A percentile compares a stretch with the other conserved stretches of the same genome.
Evolutionary conservation across 2,329 filamentous ascomycete genomes (phyloP).

Genomic region (Trichoderma sp.): DNA sequence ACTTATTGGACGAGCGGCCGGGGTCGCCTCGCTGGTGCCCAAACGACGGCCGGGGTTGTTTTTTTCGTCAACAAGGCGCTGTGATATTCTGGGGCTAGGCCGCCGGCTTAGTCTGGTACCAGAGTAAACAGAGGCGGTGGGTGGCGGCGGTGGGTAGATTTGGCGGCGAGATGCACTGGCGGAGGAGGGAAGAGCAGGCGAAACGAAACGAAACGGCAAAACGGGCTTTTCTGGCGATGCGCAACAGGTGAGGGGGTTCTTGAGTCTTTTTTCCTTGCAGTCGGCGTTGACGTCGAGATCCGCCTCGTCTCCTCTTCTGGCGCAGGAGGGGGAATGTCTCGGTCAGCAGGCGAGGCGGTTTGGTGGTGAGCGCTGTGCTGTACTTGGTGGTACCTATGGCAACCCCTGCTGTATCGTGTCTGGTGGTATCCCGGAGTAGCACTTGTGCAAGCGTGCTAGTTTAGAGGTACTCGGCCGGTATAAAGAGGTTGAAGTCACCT

Average conservation of each 20-base stretch:
- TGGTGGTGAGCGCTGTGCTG: not conserved
- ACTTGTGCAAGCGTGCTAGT: not conserved
- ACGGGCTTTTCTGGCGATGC: not conserved
- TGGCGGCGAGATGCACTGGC: not conserved
- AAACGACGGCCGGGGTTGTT: constrained; percentile 10
- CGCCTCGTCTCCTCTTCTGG: constrained; percentile 3
- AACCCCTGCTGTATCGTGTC: not conserved
- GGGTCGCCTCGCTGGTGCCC: constrained; percentile 21
- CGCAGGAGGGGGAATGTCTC: constrained; percentile 1
- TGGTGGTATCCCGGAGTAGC: not conserved
- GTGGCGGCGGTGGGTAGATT: not conserved
- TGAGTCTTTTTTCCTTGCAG: constrained; percentile 4
- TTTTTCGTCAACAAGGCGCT: constrained; percentile 10
- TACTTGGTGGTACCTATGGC: not conserved
- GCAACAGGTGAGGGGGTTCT: not conserved
- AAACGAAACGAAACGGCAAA: not conserved
- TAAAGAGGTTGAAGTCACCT: not conserved
- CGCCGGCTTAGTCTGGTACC: not conserved
- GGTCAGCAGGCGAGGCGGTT: not conserved
- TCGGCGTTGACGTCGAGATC: constrained; percentile 9
- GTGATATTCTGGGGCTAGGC: constrained; percentile 13
- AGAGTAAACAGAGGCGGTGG: constrained; percentile 14
- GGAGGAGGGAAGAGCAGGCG: not conserved
- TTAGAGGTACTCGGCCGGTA: not conserved
- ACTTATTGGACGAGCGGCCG: constrained; percentile 24